phyloP scores from a whole-genome alignment of 177 flowering plant genomes.

The Vitis hybrid region DNA sequence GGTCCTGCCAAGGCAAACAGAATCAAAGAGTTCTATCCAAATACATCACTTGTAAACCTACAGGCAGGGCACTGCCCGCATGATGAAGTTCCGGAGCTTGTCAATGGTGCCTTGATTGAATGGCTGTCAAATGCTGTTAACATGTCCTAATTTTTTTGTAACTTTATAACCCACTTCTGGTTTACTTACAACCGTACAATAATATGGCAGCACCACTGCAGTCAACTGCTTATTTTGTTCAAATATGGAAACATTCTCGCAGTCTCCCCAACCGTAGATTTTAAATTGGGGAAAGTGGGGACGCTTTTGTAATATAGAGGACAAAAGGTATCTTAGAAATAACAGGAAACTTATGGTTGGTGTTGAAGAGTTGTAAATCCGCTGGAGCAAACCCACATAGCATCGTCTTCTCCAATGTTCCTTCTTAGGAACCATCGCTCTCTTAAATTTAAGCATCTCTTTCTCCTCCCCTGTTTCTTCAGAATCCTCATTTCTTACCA shows the following conservation, averaged over 20 bases:
- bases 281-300: no score
- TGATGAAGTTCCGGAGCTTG: slow-evolving; percentile 89
- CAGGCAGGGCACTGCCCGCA: slow-evolving; percentile 98
- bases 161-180: no score
- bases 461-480: neutral
- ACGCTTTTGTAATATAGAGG: no score
- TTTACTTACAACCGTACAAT: no score
- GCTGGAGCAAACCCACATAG: neutral
- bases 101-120: slow-evolving; percentile 61
- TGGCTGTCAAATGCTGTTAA: slow-evolving; percentile 54
- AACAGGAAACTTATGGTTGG: no score
- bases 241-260: no score
- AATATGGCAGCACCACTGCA: no score
- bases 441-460: slow-evolving; percentile 9
- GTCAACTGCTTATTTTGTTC: no score
- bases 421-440: slow-evolving; percentile 21
- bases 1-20: slow-evolving; percentile 82
- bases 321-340: no score
- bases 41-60: slow-evolving; percentile 65
- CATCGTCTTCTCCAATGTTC: slow-evolving; percentile 30
- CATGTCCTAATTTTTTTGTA: no score
- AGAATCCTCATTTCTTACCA: neutral
- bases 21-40: slow-evolving; percentile 87
- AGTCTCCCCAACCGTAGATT: no score
- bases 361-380: no score